Base-by-base conservation (phyloP, 495 filamentous ascomycete species). In the Aspergillus funiculosus region DNA sequence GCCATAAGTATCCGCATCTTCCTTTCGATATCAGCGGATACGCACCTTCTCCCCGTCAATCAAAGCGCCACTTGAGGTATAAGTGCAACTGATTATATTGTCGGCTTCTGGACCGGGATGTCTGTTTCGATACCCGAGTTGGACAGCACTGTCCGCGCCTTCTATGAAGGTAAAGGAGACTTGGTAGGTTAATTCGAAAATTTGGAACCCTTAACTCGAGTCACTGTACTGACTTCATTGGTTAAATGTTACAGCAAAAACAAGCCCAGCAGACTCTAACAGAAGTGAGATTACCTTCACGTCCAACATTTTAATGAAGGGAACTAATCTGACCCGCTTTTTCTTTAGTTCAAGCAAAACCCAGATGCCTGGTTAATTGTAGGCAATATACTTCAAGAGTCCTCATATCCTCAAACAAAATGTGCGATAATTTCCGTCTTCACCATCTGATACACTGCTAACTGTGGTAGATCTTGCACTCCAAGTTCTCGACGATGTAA, bases 361-460 rank as follows among this genome's bases (percentile, higher is more conserved):
- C 89, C 89, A 27, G 92, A 99, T 74, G 86, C 92, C 40, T 99
- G 92, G 92, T 73, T 96, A 40, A 76, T 95, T 62, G 92, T 96
- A 51, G 92, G 95, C 57, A 89, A 95, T 60, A 94, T 99, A 48
- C 77, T 99, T 39, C 80, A 89, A 64, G 81, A 89, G 54, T 83
- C 94, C 39, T 82, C 80, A 62, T 94, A 95, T 61, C 81, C 86
- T 21, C 90, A 96, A 66, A 99, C 92, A 22, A 99, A 99, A 75
- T 98, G 90, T 92, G 67, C 56, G 85, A 69, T 38, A 11, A 15
- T 11, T 6, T 32, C 14, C 24, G 4, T n/a, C 8, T 11, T 30
- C 19, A 21, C 2, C 14, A 18, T 10, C 6, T 24, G 10, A 18
- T 21, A 6, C 15, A 17, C 22, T 46, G 42, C 81, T 86, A 54